These are phyloP conservation scores for Naegleria gruberi DNA, from an alignment of 208 protist species.

Conservation along the genomic window DNA sequence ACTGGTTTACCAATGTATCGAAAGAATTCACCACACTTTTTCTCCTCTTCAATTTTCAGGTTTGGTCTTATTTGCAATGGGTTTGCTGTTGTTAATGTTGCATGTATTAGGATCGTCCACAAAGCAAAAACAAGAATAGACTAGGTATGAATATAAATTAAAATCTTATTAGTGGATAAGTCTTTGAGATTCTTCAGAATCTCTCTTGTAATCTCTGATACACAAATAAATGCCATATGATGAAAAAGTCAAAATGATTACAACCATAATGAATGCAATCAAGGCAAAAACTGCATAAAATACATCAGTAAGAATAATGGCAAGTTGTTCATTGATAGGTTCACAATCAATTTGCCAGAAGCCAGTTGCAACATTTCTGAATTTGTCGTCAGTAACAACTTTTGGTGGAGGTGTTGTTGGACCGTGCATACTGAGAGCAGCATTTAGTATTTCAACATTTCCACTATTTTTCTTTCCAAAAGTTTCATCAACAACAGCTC, in stretches of 20 bases:
- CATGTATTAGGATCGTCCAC: too few relatives aligned
- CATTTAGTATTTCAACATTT: background rate
- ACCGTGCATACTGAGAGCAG: background rate
- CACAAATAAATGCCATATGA: background rate
- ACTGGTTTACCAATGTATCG: background rate
- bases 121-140: too few relatives aligned
- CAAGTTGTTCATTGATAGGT: background rate
- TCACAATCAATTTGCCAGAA: conserved; percentile 2
- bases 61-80: background rate
- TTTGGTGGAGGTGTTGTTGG: background rate
- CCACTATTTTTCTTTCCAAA: background rate
- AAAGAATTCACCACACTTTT: background rate
- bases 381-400: background rate
- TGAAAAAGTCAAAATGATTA: background rate
- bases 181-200: too few relatives aligned
- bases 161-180: too few relatives aligned
- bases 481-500: background rate
- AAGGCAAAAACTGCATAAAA: background rate
- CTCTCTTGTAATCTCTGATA: background rate
- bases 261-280: background rate
- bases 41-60: background rate
- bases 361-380: background rate
- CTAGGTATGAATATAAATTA: too few relatives aligned
- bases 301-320: background rate
- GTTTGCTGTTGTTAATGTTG: background rate